Evolutionary conservation across 2,329 filamentous ascomycete species (phyloP), one percentile per base, ranked within the genome.

Genomic region (Pseudocercospora crystallina): DNA sequence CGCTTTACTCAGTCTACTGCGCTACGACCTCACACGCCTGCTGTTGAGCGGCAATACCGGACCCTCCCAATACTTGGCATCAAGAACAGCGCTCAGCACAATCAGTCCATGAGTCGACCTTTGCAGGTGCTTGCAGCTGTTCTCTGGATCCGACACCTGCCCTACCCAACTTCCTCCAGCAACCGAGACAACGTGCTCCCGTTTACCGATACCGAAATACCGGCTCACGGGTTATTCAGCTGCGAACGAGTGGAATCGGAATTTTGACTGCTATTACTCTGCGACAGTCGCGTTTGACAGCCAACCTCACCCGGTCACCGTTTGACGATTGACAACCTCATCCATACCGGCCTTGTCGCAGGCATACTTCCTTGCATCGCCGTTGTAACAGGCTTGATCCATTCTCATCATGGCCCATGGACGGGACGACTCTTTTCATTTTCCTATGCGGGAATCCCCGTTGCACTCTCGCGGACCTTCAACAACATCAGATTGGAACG

Each of bases 401-500:
- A 41, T 30, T 37, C n/a, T 36, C 42, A 47, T 7, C 43, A 57
- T 59, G 54, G 54, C 51, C 14, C 56, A 51, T 32, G 48, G 36
- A 26, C 47, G 54, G 20, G 53, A 56, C 38, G 49, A 56, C 33
- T 46, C 51, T 43, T 57, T 54, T 46, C 56, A 58, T 43, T 51
- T 48, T 40, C 56, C 51, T 26, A 13, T 49, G 47, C 53, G 49
- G 41, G 53, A 56, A 20, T 49, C 53, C 15, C 56, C 58, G 10
- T 49, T 46, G 20, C 58, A 60, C 39, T 60, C 58, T 15, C 51
- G 57, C 43, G 53, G 48, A 12, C 50, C 48, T 20, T 58, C 58
- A 10, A 38, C 54, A n/a, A 41, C 57, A 45, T 54, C 56, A 13
- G 42, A 56, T 45, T 59, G 53, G 56, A 53, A 49, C 31, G 47